These are phyloP conservation scores for Fragaria iinumae DNA, from an alignment of 306 rosid species.

Conservation along the genomic window DNA sequence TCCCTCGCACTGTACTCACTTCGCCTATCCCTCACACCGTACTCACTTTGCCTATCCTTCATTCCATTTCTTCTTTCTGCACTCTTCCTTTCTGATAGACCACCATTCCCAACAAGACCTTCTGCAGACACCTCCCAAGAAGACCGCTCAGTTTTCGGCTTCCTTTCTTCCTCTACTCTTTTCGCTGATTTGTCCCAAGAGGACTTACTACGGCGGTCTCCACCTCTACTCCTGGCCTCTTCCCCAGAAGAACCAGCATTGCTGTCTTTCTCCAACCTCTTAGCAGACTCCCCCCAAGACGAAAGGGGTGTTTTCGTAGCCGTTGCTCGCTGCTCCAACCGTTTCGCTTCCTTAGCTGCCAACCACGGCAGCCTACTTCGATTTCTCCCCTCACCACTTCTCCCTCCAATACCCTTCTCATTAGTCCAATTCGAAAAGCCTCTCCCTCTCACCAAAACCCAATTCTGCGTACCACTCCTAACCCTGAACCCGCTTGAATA, in stretches of 20 bases:
- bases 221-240: conserved; percentile 34
- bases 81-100: conserved; percentile 18
- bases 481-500: conserved; percentile 28
- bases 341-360: conserved; percentile 33
- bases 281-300: conserved; percentile 36
- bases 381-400: conserved; percentile 19
- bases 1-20: conserved; percentile 37
- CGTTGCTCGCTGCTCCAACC: conserved; percentile 18
- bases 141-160: conserved; percentile 30
- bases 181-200: conserved; percentile 56
- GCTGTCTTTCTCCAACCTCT: conserved; percentile 19
- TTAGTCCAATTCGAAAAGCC: conserved; percentile 36
- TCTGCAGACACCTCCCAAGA: conserved; percentile 28
- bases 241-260: conserved; percentile 27
- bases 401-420: conserved; percentile 22
- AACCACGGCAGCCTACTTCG: conserved; percentile 72
- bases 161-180: conserved; percentile 38
- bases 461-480: conserved; percentile 33
- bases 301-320: conserved; percentile 18
- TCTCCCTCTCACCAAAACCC: conserved; percentile 30
- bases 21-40: background rate
- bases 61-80: conserved; percentile 30
- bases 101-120: conserved; percentile 26
- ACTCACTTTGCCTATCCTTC: conserved; percentile 23
- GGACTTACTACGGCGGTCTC: conserved; percentile 33